Percentiles rank a stretch among this genome's conserved stretches.
phyloP scores from a whole-genome alignment of 83 land plant species.

The Isoetes engelmannii region DNA sequence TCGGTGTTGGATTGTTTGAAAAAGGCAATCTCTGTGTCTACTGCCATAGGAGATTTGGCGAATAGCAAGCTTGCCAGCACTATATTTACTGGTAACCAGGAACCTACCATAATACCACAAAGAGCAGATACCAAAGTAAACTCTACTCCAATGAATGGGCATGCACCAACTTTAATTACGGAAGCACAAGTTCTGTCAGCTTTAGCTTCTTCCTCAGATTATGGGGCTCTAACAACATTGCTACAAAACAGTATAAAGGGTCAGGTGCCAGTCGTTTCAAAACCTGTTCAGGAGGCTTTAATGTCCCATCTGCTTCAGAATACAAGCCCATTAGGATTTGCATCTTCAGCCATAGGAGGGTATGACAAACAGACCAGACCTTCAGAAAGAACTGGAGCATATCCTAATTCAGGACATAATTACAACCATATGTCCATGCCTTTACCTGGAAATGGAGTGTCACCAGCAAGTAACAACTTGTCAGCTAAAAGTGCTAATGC shows the following conservation, averaged over 20 bases:
- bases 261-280: no score
- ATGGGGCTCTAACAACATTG: neutral
- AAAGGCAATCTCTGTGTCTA: neutral
- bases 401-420: neutral
- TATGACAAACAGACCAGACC: neutral
- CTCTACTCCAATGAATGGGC: neutral
- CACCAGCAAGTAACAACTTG: no score
- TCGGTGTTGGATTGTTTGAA: neutral
- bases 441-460: neutral
- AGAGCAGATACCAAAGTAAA: neutral
- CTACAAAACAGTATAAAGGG: no score
- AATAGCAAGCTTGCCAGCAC: neutral
- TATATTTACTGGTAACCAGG: neutral
- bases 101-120: neutral
- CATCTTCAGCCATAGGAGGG: conserved; percentile 4
- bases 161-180: no score
- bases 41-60: neutral
- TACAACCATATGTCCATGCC: neutral
- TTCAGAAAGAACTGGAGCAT: neutral
- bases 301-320: conserved; percentile 18
- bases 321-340: neutral
- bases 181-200: conserved; percentile 5
- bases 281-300: conserved; percentile 11
- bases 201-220: neutral
- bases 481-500: neutral